Evolutionary conservation across 495 filamentous ascomycete genomes (phyloP), one percentile per base, ranked within the genome.

Genomic region (Daldinia childiae): DNA sequence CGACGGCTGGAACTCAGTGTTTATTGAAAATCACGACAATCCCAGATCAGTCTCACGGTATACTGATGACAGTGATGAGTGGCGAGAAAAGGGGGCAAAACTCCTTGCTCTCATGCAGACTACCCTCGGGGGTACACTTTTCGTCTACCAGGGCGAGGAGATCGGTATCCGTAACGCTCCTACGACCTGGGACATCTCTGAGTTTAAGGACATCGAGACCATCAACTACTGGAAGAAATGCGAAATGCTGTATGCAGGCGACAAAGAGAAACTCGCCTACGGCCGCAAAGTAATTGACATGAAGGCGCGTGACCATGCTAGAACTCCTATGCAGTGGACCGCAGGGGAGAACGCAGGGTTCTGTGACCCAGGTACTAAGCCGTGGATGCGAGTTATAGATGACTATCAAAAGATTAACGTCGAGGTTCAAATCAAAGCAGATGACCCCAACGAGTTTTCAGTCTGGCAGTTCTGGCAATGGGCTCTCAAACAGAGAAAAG

Each of bases 81-180:
- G 81, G 52, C 78, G 86, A 6, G 48, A 77, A 6, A 56, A 79
- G 17, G 81, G 83, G 0, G 85, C 84, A 0, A 91, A 91, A 77
- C 84, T 91, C 82, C 76, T 92, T 27, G 87, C 90, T 0, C 83
- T 87, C 7, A 80, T 87, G 62, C 72, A 88, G 70, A 82, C 81
- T 0, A 78, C 86, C 34, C 81, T 88, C 55, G 82, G 83, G 4
- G 90, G 90, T 1, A 90, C 90, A 0, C 81, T 89, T 4, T 92
- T 89, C 62, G 76, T 92, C 1, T 91, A 90, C 67, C 89, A 92
- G 71, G 90, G 90, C n/a, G 87, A 92, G 68, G 90, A 92, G 73
- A 67, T 91, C 0, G 90, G 88, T 0, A 89, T 90, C 81, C 79
- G 81, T 4, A 91, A 91, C 71, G 83, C 86, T 1, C 88, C 90